These are phyloP conservation scores for Colletotrichum horii DNA, from an alignment of 2,329 filamentous ascomycete species.

Conservation along the genomic window DNA sequence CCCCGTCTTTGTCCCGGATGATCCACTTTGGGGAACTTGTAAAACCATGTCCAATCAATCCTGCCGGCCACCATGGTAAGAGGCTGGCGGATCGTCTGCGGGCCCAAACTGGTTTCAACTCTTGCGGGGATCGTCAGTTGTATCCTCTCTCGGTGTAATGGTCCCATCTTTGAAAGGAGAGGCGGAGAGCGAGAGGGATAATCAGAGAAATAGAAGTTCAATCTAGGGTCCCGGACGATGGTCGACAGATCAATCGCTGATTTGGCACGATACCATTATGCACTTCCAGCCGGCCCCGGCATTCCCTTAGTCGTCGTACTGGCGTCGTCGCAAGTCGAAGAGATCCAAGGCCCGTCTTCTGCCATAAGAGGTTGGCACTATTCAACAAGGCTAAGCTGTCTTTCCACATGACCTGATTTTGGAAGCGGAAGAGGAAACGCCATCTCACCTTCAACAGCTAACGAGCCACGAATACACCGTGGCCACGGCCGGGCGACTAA, in stretches of 20 bases:
- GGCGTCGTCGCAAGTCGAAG: neutral
- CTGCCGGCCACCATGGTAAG: neutral
- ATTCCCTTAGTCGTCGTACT: neutral
- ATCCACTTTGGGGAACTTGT: neutral
- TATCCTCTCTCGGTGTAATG: neutral
- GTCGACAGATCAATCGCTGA: neutral
- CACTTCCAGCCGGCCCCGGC: neutral
- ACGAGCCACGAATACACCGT: neutral
- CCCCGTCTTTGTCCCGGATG: neutral
- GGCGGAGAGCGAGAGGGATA: neutral
- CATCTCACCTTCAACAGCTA: neutral
- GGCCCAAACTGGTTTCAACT: neutral
- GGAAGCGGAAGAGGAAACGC: neutral
- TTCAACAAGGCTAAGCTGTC: neutral
- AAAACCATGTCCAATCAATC: neutral
- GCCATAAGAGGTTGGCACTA: neutral
- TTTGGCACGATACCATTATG: neutral
- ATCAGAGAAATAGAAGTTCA: neutral
- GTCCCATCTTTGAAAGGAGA: neutral
- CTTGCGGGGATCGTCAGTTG: neutral
- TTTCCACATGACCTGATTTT: neutral
- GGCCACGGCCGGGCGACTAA: neutral
- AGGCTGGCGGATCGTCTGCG: neutral
- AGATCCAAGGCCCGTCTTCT: neutral
- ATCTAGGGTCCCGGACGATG: neutral